Evolutionary conservation across 1,284 basidiomycete genomes (phyloP), one percentile per base, ranked within the genome.

Genomic region (Rhizoctonia solani): DNA sequence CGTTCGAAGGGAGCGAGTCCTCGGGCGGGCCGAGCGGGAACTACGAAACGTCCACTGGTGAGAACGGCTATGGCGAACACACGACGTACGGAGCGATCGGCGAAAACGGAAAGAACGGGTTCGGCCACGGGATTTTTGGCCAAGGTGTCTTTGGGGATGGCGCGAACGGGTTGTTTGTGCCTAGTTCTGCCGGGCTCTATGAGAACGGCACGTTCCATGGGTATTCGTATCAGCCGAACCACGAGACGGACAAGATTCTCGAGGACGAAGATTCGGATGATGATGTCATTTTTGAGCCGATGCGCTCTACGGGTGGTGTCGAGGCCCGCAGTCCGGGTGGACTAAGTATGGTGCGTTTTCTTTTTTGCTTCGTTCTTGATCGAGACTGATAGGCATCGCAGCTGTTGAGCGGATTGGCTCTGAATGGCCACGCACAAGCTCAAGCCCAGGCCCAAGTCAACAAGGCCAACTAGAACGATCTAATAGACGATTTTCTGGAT

Each of bases 201-300:
- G 42, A 23, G 16, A 46, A 46, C 21, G 34, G 32, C 16, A 8
- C 19, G 13, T 34, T 49, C 11, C 3, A 61, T 39, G 58, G 58
- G 4, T 25, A 50, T 32, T 4, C 44, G 58, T 14, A 19, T 47
- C 32, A 23, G 37, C 44, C 8, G 47, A 34, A 2, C 34, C 44
- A 21, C 47, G 39, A 3, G 39, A 63, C 13, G 49, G n/a, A 44
- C 16, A 16, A 52, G 13, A 29, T 50, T 27, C 5, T 42, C 29
- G 61, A 66, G 29, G 61, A 66, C 5, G 61, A 66, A 19, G 61
- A 66, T 47, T 54, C 50, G 25, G 61, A 66, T 21, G 61, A 66
- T 47, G 61, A 66, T 46, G 61, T 66, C 6, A 66, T 66, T 27
- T 66, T 66, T 27, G 61, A 66, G 52, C 61, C 61, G 25, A 66